Conservation (phyloP, 2,329 filamentous ascomycete genomes). For the Ophiocordyceps camponoti-saundersi region DNA sequence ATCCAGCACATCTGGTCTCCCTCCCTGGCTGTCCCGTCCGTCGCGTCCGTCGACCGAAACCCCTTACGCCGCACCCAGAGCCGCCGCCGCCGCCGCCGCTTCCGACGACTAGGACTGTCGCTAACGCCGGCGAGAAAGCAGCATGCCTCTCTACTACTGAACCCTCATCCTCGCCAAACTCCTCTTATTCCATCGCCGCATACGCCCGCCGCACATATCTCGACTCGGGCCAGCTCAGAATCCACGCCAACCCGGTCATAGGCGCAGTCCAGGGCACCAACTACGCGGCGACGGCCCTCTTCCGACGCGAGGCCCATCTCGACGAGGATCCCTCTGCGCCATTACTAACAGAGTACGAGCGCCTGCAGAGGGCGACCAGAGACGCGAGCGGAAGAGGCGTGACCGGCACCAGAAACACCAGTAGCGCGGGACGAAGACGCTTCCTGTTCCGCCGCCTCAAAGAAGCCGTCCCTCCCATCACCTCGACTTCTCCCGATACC, state of each 20-base stretch:
- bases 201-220: conserved; percentile 17
- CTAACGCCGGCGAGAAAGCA: background rate
- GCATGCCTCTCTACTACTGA: background rate
- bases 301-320: conserved; percentile 29
- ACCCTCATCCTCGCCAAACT: no score
- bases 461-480: no score
- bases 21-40: conserved; percentile 17
- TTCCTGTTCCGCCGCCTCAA: no score
- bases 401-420: conserved; percentile 5
- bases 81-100: conserved; percentile 17
- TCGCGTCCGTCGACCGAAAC: conserved; percentile 24
- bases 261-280: conserved; percentile 38
- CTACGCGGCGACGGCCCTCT: conserved; percentile 30
- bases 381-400: conserved; percentile 10
- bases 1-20: conserved; percentile 15
- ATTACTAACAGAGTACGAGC: conserved; percentile 25
- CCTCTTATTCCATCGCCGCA: background rate
- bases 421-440: no score
- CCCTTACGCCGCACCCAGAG: conserved; percentile 32
- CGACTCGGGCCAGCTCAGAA: conserved; percentile 19
- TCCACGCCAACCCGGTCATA: conserved; percentile 27
- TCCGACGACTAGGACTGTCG: no score
- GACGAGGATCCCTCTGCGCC: conserved; percentile 23
- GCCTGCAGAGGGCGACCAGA: conserved; percentile 24
- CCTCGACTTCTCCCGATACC: no score